phyloP scores from a whole-genome alignment of 345 rosid genomes.

The Bruguiera sexangula region DNA sequence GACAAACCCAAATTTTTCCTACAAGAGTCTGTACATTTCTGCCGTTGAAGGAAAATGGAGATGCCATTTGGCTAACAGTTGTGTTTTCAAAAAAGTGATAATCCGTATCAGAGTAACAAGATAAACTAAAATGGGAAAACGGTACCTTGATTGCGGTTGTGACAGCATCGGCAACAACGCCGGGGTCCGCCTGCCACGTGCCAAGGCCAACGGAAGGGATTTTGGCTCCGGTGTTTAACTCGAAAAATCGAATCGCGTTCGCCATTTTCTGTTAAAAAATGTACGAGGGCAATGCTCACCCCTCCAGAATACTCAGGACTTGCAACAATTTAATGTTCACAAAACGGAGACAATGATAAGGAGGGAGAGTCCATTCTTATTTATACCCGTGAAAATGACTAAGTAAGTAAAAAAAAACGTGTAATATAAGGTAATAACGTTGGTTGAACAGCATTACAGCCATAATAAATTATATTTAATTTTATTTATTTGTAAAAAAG shows the following conservation, averaged over 20 bases:
- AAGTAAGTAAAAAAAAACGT: too few species aligned
- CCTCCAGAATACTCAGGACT: neutral
- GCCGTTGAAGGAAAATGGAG: too few species aligned
- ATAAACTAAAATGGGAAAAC: neutral
- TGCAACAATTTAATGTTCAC: too few species aligned
- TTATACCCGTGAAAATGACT: too few species aligned
- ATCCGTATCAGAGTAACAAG: neutral
- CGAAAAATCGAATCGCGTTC: slow-evolving; percentile 38
- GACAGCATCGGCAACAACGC: slow-evolving; percentile 29
- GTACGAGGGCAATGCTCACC: neutral
- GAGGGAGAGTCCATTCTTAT: too few species aligned
- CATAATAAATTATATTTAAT: too few species aligned
- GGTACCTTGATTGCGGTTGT: slow-evolving; percentile 13
- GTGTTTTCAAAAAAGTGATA: neutral
- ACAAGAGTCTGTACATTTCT: too few species aligned
- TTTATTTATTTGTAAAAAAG: too few species aligned
- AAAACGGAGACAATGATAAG: neutral
- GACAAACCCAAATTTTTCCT: too few species aligned
- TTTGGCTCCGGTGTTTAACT: slow-evolving; percentile 48
- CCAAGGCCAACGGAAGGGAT: slow-evolving; percentile 55
- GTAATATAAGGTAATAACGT: too few species aligned
- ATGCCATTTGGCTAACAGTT: too few species aligned
- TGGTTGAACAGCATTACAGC: too few species aligned
- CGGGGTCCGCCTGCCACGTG: slow-evolving; percentile 39
- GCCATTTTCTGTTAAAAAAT: slow-evolving; percentile 35